These are phyloP conservation scores for Tylopilus plumbeoviolaceoides DNA, from an alignment of 768 basidiomycete genomes.

Conservation along the genomic window DNA sequence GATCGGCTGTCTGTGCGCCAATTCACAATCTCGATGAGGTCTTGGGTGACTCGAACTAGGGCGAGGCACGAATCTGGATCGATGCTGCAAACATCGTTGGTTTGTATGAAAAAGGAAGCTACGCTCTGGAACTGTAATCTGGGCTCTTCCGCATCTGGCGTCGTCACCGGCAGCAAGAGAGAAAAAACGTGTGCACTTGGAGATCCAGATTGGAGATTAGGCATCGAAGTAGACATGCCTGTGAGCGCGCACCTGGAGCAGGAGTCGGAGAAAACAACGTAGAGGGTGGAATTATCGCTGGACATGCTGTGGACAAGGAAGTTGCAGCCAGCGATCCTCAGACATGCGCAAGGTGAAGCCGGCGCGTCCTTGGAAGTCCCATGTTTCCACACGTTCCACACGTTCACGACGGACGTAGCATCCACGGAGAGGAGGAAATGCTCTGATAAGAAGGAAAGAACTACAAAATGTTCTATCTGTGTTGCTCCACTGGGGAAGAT, in stretches of 20 bases:
- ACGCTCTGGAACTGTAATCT: no score
- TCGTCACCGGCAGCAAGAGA: no score
- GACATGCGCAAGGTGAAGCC: conserved; percentile 1
- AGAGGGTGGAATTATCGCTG: conserved; percentile 10
- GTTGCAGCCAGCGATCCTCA: conserved; percentile 7
- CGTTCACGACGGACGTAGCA: conserved; percentile 1
- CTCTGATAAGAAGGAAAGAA: no score
- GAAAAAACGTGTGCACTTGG: no score
- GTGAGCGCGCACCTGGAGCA: no score
- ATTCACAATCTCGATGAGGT: conserved; percentile 33
- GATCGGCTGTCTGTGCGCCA: conserved; percentile 28
- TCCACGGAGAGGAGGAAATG: not conserved
- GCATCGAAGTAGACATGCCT: no score
- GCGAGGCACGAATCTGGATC: conserved; percentile 29
- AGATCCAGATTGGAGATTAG: no score
- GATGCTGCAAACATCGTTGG: conserved; percentile 26
- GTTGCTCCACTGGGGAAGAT: not conserved
- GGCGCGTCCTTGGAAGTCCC: not conserved
- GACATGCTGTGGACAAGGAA: conserved; percentile 4
- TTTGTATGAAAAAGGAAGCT: no score
- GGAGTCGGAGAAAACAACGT: conserved; percentile 4
- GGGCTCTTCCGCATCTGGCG: no score
- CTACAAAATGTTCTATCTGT: not conserved
- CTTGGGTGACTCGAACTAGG: conserved; percentile 26
- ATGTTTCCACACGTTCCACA: conserved; percentile 12